Evolutionary conservation across 768 basidiomycete genomes (phyloP).

Genomic region (Termitomyces sp.): DNA sequence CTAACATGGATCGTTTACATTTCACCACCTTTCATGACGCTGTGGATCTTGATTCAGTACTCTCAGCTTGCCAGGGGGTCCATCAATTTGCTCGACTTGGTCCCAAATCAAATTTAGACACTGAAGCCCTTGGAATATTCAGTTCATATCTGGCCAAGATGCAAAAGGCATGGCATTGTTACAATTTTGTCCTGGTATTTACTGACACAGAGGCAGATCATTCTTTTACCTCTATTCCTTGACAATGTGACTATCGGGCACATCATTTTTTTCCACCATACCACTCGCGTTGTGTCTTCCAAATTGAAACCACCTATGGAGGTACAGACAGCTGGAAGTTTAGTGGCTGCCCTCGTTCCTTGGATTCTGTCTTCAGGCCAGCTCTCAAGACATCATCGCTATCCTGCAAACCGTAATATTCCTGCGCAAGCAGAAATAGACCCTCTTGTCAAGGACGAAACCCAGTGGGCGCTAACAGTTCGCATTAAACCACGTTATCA

Average conservation of each 20-base stretch:
- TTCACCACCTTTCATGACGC: slow-evolving; percentile 45
- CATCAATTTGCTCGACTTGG: slow-evolving; percentile 51
- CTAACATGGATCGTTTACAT: slow-evolving; percentile 32
- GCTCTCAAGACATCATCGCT: slow-evolving; percentile 23
- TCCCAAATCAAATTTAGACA: slow-evolving; percentile 34
- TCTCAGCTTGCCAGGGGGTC: slow-evolving; percentile 42
- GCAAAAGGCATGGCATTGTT: slow-evolving; percentile 34
- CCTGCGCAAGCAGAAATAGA: slow-evolving; percentile 17
- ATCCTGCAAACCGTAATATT: slow-evolving; percentile 11
- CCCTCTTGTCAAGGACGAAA: slow-evolving; percentile 12
- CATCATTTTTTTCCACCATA: slow-evolving; percentile 50
- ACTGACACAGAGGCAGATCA: slow-evolving; percentile 32
- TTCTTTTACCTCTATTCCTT: slow-evolving; percentile 40
- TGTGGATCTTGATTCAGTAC: slow-evolving; percentile 39
- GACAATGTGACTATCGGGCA: slow-evolving; percentile 45
- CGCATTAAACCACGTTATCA: slow-evolving; percentile 25
- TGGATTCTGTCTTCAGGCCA: slow-evolving; percentile 35
- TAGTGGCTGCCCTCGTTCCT: slow-evolving; percentile 45
- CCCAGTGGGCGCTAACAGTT: slow-evolving; percentile 20
- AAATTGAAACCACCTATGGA: slow-evolving; percentile 37
- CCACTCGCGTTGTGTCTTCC: slow-evolving; percentile 26
- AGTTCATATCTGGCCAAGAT: slow-evolving; percentile 40
- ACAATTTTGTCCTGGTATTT: not conserved
- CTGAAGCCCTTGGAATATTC: slow-evolving; percentile 33
- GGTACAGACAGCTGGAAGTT: slow-evolving; percentile 20